Base-by-base conservation (phyloP, 1,139 yeast species). In the Sugiyamaella xylanicola region DNA sequence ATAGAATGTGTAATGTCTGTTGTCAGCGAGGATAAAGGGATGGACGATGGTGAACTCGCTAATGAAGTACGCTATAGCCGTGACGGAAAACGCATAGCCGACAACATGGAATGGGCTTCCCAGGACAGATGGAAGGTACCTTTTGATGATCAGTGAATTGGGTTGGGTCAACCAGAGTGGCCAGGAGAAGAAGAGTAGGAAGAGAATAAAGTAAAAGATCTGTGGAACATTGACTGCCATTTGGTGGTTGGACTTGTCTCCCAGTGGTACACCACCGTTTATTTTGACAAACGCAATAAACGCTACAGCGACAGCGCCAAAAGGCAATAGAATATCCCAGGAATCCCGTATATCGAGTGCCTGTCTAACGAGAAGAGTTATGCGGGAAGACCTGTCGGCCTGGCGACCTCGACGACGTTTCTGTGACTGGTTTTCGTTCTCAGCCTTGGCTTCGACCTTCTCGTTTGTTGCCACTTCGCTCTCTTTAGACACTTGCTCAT, bases 11-110 rank as follows among this genome's bases (percentile, higher is more conserved):
- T 84, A 90, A 69, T 93, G 99, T 61, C 99, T 82, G 72, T 95
- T 95, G 69, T 95, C 99, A 0, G 99, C 96, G 49, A 92, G 76
- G 42, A 93, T 71, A 70, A 92, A 95, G 9, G 98, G 97, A 68
- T 95, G 99, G 3, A 85, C 85, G 8, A 86, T 76, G 0, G 97
- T 87, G 67, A 80, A 86, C 53, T 77, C 75, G 41, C 82, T 77
- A 36, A 90, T 78, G 1, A 83, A 66, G 25, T 73, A 62, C 59
- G 75, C 76, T 32, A 90, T 82, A 0, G 71, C n/a, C 59, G 62
- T 53, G 64, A 69, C 15, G 63, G 61, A 21, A 52, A 40, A 0
- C 53, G 56, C 51, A 71, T 74, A 29, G 59, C 32, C 1, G 63
- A 25, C n/a, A 59, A 51, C 17, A 45, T 69, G 43, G 59, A 52